Evolutionary conservation across 73 alveolate genomes (phyloP), one percentile per base, ranked within the genome.

Genomic region (Loxodes magnus): DNA sequence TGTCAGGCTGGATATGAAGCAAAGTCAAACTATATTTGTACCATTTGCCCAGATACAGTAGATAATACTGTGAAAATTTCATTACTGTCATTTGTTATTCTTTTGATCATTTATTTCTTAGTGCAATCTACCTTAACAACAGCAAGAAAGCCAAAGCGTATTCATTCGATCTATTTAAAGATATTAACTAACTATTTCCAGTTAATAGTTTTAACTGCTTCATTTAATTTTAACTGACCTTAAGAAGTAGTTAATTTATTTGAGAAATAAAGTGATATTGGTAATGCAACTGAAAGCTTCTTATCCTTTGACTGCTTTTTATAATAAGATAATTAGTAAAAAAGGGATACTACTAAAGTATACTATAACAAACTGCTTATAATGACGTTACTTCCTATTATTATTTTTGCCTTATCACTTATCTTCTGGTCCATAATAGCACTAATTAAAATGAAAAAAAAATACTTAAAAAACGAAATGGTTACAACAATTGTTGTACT

Each of bases 211-310:
- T 31, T 73, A 41, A 65, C 87, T 2, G 64, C 79, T 2, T 56
- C 74, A 3, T 73, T 73, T 35, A 37, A 73, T n/a, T 55, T 66
- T 22, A 46, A 52, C 27, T 73, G 87, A 75, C 87, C 87, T 5
- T 17, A 3, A 10, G 22, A 6, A 36, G 79, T 73, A 4, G 14
- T 5, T 9, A 35, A 42, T 17, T 42, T 65, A 20, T 73, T 66
- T 56, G 53, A 26, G 25, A 24, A 34, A 7, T 17, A 57, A 7
- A 27, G 24, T 34, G 26, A 66, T 7, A 71, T 59, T 5, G 62
- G 56, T 4, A 61, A 48, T 19, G 71, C 51, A 3, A 23, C 74
- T 10, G 27, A 38, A 20, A 56, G 67, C 49, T 28, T 66, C 4
- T 24, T 56, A 14, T 74, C 88, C 2, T 9, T 74, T 4, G 88